Percentiles rank a stretch among this genome's conserved stretches.
These are phyloP conservation scores for Pythium rhizo-oryzae DNA, from an alignment of 352 stramenopile genomes.

Conservation along the genomic window DNA sequence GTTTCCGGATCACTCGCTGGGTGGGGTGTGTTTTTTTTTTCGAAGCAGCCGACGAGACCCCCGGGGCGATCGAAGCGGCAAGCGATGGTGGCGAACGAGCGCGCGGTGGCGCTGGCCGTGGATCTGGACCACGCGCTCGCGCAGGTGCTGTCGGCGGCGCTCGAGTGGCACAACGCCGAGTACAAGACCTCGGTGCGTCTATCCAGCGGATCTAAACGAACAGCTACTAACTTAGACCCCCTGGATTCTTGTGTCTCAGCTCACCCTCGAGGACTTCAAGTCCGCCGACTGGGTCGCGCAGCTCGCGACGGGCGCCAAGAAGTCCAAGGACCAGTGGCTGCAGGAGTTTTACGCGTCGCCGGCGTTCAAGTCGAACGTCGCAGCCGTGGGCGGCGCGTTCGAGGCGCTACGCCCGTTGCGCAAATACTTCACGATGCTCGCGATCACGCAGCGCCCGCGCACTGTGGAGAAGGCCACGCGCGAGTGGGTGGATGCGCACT, in stretches of 20 bases:
- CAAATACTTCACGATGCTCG: constrained; percentile 65
- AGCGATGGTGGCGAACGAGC: constrained; percentile 35
- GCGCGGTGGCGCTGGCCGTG: constrained; percentile 47
- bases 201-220: constrained; percentile 1
- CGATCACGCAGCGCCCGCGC: constrained; percentile 60
- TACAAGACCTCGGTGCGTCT: constrained; percentile 39
- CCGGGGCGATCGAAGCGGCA: not conserved
- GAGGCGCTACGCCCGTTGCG: constrained; percentile 58
- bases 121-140: constrained; percentile 72
- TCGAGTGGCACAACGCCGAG: constrained; percentile 58
- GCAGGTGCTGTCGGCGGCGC: constrained; percentile 43
- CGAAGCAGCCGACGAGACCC: not conserved
- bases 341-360: constrained; percentile 55
- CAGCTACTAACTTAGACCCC: not conserved
- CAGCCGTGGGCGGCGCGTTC: constrained; percentile 32
- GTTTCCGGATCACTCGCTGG: not conserved
- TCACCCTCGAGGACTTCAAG: constrained; percentile 33
- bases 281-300: constrained; percentile 37
- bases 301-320: constrained; percentile 26
- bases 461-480: constrained; percentile 65
- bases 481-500: constrained; percentile 74
- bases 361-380: constrained; percentile 43
- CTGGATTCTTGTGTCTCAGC: constrained; percentile 17
- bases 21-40: constrained; percentile 6
- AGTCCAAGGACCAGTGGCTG: constrained; percentile 35